Percentiles rank a stretch among this genome's conserved stretches.
These are phyloP conservation scores for Panaeolus papilionaceus DNA, from an alignment of 768 basidiomycete genomes.

Conservation along the genomic window DNA sequence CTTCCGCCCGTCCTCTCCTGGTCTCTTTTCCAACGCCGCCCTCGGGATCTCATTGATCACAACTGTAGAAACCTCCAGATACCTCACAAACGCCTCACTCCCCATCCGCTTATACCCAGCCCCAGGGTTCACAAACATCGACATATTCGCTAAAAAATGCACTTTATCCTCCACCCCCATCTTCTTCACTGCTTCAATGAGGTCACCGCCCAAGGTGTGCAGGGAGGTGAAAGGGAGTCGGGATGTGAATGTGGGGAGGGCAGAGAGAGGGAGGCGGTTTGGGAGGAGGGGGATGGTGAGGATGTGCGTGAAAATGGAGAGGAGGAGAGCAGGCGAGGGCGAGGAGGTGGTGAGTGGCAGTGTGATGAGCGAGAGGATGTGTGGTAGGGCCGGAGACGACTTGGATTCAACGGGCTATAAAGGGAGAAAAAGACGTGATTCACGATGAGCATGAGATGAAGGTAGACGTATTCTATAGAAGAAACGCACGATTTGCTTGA, in stretches of 20 bases:
- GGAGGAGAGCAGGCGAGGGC: constrained; percentile 30
- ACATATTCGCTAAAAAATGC: constrained; percentile 77
- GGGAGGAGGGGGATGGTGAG: constrained; percentile 81
- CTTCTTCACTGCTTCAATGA: constrained; percentile 34
- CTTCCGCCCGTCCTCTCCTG: not conserved
- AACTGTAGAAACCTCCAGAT: constrained; percentile 28
- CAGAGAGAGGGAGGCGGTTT: constrained; percentile 67
- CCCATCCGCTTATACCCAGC: constrained; percentile 65
- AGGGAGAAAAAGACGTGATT: not conserved
- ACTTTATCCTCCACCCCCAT: constrained; percentile 43
- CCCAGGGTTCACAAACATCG: constrained; percentile 67
- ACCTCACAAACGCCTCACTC: constrained; percentile 50
- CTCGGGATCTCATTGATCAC: not conserved
- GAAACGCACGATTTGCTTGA: constrained; percentile 57
- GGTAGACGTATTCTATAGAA: not conserved
- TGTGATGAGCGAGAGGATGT: constrained; percentile 53
- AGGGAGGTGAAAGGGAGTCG: constrained; percentile 60
- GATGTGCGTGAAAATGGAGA: constrained; percentile 51
- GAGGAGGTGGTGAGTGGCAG: constrained; percentile 43
- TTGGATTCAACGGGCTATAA: constrained; percentile 65
- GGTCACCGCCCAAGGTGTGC: constrained; percentile 31
- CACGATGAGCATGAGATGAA: not conserved
- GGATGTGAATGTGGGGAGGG: constrained; percentile 69
- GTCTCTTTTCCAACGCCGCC: not conserved
- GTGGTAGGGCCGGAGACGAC: constrained; percentile 53